Evolutionary conservation across 129 eudicot species (phyloP), one percentile per base, ranked within the genome.

Genomic region (Solidago caesia): DNA sequence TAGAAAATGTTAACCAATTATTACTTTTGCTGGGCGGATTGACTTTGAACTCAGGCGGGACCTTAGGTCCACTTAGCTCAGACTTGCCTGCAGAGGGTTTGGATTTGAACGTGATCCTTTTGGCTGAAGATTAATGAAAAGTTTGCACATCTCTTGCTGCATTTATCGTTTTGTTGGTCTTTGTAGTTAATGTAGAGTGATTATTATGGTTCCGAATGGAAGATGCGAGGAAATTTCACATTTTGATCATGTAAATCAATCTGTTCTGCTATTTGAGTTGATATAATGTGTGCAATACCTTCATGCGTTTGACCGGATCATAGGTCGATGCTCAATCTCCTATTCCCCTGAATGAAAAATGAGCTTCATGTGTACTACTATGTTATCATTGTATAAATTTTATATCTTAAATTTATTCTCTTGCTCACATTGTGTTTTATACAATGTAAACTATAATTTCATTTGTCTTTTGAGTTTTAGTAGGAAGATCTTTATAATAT

Each of bases 61-160:
- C 86, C 46, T 73, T 87, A 78, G 87, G 91, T 15, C 84, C 96
- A 64, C 81, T 88, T 21, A 46, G 68, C 61, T 78, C 88, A 7
- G 97, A 88, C 66, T 81, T 86, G 73, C 95, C 95, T 5, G 85
- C 70, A 1, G 95, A 88, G 8, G 97, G 97, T 75, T 61, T 91
- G 39, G 92, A 91, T 75, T 77, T 91, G 74, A 86, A 83, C 60
- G 88, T 84, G 55, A 71, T 81, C 43, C 92, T 92, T 4, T 72
- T 79, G 15, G 88, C 89, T 27, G 87, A 80, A 59, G 89, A 72
- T 67, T 71, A 45, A 15, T 71, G 26, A 3, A 43, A 16, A 58
- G 56, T 15, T 67, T 67, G 43, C 58, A 25, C 6, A 46, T 67
- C 15, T 21, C 21, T 21, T 25, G 29, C 21, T 56, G 2, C 15